phyloP scores from a whole-genome alignment of 768 basidiomycete genomes.

The Lyophyllum semitale region DNA sequence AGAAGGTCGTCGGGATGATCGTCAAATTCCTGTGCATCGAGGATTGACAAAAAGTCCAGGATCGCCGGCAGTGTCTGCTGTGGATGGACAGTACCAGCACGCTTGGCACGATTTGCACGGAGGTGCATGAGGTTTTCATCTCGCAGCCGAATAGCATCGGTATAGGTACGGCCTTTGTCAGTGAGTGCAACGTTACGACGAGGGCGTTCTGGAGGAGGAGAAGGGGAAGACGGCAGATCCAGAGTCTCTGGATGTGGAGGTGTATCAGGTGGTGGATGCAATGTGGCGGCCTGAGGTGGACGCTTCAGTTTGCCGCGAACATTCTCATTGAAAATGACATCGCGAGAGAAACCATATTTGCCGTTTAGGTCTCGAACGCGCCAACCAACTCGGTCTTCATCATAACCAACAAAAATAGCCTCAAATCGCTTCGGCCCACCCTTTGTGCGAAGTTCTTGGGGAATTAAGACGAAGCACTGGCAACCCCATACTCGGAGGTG shows the following conservation, averaged over 20 bases:
- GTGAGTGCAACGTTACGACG: not conserved
- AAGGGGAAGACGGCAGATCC: too few relatives aligned
- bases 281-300: not conserved
- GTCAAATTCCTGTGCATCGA: too few relatives aligned
- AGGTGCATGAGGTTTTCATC: not conserved
- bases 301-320: constrained; percentile 9
- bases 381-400: constrained; percentile 20
- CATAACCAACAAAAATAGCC: not conserved
- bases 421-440: constrained; percentile 5
- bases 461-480: constrained; percentile 20
- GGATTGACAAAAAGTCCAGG: too few relatives aligned
- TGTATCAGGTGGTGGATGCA: not conserved
- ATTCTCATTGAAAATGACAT: constrained; percentile 31
- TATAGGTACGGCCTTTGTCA: not conserved
- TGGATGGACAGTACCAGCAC: not conserved
- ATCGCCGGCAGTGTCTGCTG: not conserved
- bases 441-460: constrained; percentile 17
- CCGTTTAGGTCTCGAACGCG: constrained; percentile 15
- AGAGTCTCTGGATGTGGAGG: too few relatives aligned
- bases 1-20: too few relatives aligned
- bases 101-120: not conserved
- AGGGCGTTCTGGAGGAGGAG: not conserved
- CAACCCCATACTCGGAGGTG: constrained; percentile 23
- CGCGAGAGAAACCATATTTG: constrained; percentile 20
- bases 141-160: not conserved